phyloP scores from a whole-genome alignment of 2,329 filamentous ascomycete genomes.

The Fusarium bulbicola region DNA sequence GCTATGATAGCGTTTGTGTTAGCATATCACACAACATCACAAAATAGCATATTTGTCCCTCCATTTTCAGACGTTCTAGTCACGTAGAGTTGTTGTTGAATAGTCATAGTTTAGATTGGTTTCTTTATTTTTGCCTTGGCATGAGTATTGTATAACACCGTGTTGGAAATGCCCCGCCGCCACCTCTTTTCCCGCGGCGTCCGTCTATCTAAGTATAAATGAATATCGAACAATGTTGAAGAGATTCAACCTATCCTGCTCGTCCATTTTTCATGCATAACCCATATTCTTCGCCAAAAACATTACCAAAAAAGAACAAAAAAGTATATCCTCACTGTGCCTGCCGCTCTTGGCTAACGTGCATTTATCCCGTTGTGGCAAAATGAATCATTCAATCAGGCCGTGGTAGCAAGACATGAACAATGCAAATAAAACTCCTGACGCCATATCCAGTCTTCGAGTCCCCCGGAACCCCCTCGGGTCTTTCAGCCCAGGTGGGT shows the following conservation, averaged over 20 bases:
- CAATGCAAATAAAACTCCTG: conserved; percentile 17
- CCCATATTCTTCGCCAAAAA: neutral
- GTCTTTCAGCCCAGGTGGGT: neutral
- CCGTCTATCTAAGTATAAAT: conserved; percentile 20
- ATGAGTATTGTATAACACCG: conserved; percentile 4
- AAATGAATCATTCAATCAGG: neutral
- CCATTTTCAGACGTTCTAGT: neutral
- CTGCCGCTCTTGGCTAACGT: neutral
- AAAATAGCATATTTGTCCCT: neutral
- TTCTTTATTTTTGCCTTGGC: conserved; percentile 5
- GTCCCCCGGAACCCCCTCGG: neutral
- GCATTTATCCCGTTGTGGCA: neutral
- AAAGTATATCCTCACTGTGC: neutral
- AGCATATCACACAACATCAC: neutral
- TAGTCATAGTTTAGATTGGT: neutral
- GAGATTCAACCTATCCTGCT: neutral
- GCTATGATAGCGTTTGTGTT: conserved; percentile 1
- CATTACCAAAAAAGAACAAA: conserved; percentile 12
- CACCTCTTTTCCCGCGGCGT: conserved; percentile 7
- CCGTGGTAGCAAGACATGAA: conserved; percentile 3
- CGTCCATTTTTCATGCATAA: conserved; percentile 11
- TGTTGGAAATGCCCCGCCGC: conserved; percentile 8
- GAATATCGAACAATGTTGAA: neutral
- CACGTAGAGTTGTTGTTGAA: neutral
- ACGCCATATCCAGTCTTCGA: conserved; percentile 27